These are phyloP conservation scores for Penicillium paxilli DNA, from an alignment of 495 filamentous ascomycete genomes.

Conservation along the genomic window DNA sequence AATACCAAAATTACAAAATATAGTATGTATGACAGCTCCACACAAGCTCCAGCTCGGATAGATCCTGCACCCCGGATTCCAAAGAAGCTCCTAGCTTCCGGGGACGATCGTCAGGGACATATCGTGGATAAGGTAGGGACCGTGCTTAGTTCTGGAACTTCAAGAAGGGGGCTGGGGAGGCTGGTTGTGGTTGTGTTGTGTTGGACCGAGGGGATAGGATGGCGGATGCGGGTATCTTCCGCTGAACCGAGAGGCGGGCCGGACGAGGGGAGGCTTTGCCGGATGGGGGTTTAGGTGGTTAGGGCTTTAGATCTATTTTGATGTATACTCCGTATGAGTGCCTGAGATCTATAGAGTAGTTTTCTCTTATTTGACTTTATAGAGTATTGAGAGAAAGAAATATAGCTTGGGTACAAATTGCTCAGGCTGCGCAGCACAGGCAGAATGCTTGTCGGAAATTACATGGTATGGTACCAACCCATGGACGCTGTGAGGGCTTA, in stretches of 20 bases:
- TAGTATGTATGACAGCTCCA: constrained; percentile 19
- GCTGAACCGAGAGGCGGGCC: constrained; percentile 2
- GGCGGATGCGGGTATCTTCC: neutral
- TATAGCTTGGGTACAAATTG: too few relatives aligned
- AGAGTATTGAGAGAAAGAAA: too few relatives aligned
- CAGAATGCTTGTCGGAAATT: too few relatives aligned
- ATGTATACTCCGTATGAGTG: neutral
- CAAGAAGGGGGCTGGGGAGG: neutral
- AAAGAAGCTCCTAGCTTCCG: neutral
- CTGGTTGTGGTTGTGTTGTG: neutral
- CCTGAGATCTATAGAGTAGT: neutral
- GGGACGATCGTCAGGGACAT: constrained; percentile 14
- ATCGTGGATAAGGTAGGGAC: constrained; percentile 22
- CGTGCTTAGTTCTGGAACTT: too few relatives aligned
- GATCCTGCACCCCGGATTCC: constrained; percentile 24
- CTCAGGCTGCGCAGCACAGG: too few relatives aligned
- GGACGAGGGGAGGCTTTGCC: constrained; percentile 3
- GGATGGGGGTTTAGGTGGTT: neutral
- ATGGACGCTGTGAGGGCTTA: too few relatives aligned
- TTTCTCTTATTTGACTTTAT: too few relatives aligned
- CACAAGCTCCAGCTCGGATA: constrained; percentile 19
- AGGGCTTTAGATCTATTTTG: neutral
- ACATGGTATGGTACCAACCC: too few relatives aligned
- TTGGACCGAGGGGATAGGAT: neutral
- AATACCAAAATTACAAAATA: constrained; percentile 1